Evolutionary conservation across 139 green algal genomes (phyloP).

Genomic region (Chlorella vulgaris): DNA sequence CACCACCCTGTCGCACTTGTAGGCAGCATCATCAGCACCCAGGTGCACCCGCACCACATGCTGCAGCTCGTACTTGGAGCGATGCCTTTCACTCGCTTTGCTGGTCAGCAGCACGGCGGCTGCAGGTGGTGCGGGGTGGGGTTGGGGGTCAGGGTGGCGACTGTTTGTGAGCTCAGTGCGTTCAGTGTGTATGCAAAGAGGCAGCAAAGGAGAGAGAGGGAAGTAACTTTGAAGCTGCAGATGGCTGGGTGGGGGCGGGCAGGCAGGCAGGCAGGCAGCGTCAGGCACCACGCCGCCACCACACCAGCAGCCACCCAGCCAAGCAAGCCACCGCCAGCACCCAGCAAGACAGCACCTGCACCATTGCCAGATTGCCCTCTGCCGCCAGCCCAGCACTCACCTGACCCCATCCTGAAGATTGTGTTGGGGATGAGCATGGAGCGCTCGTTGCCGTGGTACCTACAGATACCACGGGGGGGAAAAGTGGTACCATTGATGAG

Average conservation of each 20-base stretch:
- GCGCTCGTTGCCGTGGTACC: constrained; percentile 84
- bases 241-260: too few relatives aligned
- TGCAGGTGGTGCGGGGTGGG: neutral
- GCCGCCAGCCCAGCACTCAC: neutral
- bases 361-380: neutral
- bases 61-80: constrained; percentile 78
- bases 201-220: too few relatives aligned
- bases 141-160: too few relatives aligned
- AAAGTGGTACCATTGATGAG: too few relatives aligned
- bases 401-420: constrained; percentile 53
- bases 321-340: neutral
- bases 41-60: constrained; percentile 73
- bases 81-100: constrained; percentile 47
- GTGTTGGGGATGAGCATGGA: constrained; percentile 78
- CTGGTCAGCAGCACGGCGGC: constrained; percentile 76
- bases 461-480: neutral
- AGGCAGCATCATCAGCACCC: constrained; percentile 65
- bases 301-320: neutral
- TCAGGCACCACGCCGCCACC: neutral
- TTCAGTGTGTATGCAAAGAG: too few relatives aligned
- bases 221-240: too few relatives aligned
- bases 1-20: constrained; percentile 65
- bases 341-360: neutral
- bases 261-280: neutral
- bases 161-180: too few relatives aligned